Evolutionary conservation across 345 rosid species (phyloP).

Genomic region (Eucalyptus victrix): DNA sequence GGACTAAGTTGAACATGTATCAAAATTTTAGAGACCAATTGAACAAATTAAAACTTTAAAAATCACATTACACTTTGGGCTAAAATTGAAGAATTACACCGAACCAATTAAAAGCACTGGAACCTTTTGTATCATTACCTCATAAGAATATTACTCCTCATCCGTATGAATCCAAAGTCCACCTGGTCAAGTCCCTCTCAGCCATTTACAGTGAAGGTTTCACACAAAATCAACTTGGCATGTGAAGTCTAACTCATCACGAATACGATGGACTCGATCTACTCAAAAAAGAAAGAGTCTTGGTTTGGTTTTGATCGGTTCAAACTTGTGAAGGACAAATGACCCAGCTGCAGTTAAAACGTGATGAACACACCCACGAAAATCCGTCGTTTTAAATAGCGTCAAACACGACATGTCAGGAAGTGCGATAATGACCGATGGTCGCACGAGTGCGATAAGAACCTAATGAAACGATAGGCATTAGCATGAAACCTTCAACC

Average conservation of each 20-base stretch:
- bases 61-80: no score
- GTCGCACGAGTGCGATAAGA: not conserved
- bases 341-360: not conserved
- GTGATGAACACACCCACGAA: not conserved
- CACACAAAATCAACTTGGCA: not conserved
- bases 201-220: not conserved
- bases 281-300: not conserved
- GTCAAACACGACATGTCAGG: not conserved
- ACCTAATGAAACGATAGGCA: not conserved
- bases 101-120: no score
- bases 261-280: not conserved
- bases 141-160: no score
- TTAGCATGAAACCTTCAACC: not conserved
- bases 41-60: no score
- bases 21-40: no score
- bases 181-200: not conserved
- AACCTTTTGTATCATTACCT: no score
- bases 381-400: not conserved
- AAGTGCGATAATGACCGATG: not conserved
- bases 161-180: not conserved
- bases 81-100: no score
- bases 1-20: no score
- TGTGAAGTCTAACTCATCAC: not conserved
- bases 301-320: not conserved
- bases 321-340: not conserved